phyloP scores from a whole-genome alignment of 2,329 filamentous ascomycete species.

The Dactylonectria estremocensis region DNA sequence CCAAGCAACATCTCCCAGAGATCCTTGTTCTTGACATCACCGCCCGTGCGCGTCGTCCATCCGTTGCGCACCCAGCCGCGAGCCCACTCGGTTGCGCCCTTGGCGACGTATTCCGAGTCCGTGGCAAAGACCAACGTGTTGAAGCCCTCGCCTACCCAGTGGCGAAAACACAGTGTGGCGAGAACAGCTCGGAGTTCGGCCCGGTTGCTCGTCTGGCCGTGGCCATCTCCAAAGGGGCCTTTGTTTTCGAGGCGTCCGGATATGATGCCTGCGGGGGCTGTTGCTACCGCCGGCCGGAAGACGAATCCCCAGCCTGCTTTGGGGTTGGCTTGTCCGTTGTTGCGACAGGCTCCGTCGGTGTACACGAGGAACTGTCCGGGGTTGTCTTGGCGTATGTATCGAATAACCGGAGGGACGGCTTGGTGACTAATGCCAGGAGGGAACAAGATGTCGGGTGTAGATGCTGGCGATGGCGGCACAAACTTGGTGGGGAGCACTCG shows the following conservation, averaged over 20 bases:
- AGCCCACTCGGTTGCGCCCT: slow-evolving; percentile 30
- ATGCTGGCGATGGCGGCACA: background rate
- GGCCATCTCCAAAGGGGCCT: slow-evolving; percentile 58
- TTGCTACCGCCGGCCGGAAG: slow-evolving; percentile 30
- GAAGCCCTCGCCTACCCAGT: slow-evolving; percentile 48
- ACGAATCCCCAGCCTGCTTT: slow-evolving; percentile 59
- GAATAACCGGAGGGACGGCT: background rate
- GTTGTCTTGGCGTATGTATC: slow-evolving; percentile 29
- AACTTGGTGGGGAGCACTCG: slow-evolving; percentile 36
- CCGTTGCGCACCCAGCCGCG: slow-evolving; percentile 50
- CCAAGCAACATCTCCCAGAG: slow-evolving; percentile 66
- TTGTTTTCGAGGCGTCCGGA: slow-evolving; percentile 57
- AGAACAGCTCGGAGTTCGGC: slow-evolving; percentile 35
- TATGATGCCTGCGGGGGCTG: background rate
- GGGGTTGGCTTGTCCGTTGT: slow-evolving; percentile 57
- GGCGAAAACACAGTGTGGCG: slow-evolving; percentile 16
- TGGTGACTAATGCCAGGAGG: background rate
- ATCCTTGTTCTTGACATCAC: slow-evolving; percentile 64
- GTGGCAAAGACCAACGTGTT: slow-evolving; percentile 59
- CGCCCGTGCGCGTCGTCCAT: slow-evolving; percentile 58
- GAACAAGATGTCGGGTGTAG: slow-evolving; percentile 16
- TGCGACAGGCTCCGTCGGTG: slow-evolving; percentile 61
- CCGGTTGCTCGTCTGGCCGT: slow-evolving; percentile 62
- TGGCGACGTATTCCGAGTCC: slow-evolving; percentile 31
- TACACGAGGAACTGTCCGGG: slow-evolving; percentile 51